Base-by-base conservation (phyloP, 345 rosid species). In the Gossypium sturtianum region DNA sequence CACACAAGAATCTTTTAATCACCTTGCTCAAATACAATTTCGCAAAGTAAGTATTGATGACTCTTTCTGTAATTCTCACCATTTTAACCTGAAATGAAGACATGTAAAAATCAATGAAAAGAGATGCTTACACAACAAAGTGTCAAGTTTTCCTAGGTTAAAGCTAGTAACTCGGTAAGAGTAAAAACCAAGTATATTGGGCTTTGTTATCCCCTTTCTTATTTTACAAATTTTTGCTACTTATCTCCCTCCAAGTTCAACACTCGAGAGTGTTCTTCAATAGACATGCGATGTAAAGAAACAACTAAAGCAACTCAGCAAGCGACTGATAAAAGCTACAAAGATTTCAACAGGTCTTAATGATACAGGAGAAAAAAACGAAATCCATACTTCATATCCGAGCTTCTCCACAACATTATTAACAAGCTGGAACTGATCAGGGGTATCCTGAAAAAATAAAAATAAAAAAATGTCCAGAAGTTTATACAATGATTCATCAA, bases 1-100 rank as follows among this genome's bases (percentile, higher is more conserved):
- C 45, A 62, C 17, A 76, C 29, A 74, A 76, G n/a, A 66, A 76
- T 20, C 54, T 80, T 77, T 48, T 53, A 71, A 70, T 79, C 78
- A 91, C 97, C 96, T 91, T 84, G 78, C 84, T 83, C 73, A 93
- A 81, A 80, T 73, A 86, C 67, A 93, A 76, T 78, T 86, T 83
- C 72, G 97, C 90, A 73, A 80, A 84, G 78, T 88, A 90, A 3
- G 92, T 94, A 79, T 85, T 88, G 15, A 66, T 71, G 59, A 87
- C 91, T 84, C 92, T 87, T 77, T 87, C 77, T 3, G 93, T 94
- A 78, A 94, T 89, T 85, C 86, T 87, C 52, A 88, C 89, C 97
- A 90, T 85, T 86, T 86, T 84, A 29, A 94, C 89, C 97, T 94
- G 89, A 51, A 81, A 84, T 53, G 22, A 43, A 43, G 59, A 12